Conservation (phyloP, 78 protist genomes). For the Dictyostelium purpureum region DNA sequence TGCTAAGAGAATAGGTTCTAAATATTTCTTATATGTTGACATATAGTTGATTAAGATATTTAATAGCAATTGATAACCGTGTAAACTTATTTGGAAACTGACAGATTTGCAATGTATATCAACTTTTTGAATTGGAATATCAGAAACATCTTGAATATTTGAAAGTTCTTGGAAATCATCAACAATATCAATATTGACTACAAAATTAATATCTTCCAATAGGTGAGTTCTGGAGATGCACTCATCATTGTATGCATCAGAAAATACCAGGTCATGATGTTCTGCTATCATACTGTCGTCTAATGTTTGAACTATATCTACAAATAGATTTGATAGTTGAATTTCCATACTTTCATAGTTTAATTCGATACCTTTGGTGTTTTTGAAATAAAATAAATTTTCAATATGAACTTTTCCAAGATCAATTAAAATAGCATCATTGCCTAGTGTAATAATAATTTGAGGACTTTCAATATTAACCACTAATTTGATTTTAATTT, state of each 20-base stretch:
- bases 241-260: not conserved
- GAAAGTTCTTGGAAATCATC: constrained; percentile 9
- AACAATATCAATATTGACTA: constrained; percentile 5
- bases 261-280: not conserved
- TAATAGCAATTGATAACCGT: constrained; percentile 12
- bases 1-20: constrained; percentile 16
- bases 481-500: not conserved
- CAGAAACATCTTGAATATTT: not conserved
- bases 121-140: constrained; percentile 24
- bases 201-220: not conserved
- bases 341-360: constrained; percentile 35
- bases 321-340: constrained; percentile 12
- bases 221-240: not conserved
- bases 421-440: constrained; percentile 23
- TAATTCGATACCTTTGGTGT: not conserved
- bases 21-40: not conserved
- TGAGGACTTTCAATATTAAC: constrained; percentile 49
- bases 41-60: constrained; percentile 1
- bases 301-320: not conserved
- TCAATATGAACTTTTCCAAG: constrained; percentile 53
- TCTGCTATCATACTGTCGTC: not conserved
- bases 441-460: constrained; percentile 3
- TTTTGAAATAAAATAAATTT: constrained; percentile 2
- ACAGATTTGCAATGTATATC: constrained; percentile 30
- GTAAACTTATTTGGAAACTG: not conserved